Percentiles rank a stretch among this genome's conserved stretches.
These are phyloP conservation scores for Astrothelium macrocarpum DNA, from an alignment of 495 filamentous ascomycete species.

Conservation along the genomic window DNA sequence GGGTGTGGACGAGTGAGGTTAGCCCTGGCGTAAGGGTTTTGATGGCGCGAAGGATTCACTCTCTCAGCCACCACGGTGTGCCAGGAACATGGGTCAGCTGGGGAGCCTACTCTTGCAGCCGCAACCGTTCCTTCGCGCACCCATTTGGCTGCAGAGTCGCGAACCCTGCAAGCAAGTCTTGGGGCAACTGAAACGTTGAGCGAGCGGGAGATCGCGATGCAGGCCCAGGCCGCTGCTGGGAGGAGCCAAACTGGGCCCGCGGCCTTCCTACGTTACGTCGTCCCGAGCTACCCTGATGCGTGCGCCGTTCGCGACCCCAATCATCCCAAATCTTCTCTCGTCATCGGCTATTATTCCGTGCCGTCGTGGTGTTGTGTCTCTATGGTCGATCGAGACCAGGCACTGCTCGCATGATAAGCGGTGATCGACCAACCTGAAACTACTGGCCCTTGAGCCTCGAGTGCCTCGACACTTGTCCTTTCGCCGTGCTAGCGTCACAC, in stretches of 20 bases:
- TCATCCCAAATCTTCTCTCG: conserved; percentile 1
- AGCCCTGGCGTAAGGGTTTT: neutral
- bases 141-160: neutral
- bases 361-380: neutral
- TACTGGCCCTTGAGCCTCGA: conserved; percentile 3
- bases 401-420: neutral
- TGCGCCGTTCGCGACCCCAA: neutral
- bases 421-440: conserved; percentile 7
- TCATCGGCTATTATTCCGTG: neutral
- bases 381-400: neutral
- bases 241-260: neutral
- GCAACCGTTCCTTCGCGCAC: conserved; percentile 6
- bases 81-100: conserved; percentile 6
- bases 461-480: conserved; percentile 5
- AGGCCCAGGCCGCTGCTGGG: neutral
- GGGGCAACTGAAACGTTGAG: conserved; percentile 5
- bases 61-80: conserved; percentile 4
- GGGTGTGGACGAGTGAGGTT: neutral
- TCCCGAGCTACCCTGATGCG: neutral
- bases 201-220: conserved; percentile 5
- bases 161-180: conserved; percentile 1
- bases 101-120: neutral
- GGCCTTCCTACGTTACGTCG: neutral
- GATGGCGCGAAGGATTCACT: neutral
- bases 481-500: conserved; percentile 1